A percentile compares a stretch with the other conserved stretches of the same genome.
phyloP scores from a whole-genome alignment of 78 protist genomes.

The Planoprotostelium fungivorum region DNA sequence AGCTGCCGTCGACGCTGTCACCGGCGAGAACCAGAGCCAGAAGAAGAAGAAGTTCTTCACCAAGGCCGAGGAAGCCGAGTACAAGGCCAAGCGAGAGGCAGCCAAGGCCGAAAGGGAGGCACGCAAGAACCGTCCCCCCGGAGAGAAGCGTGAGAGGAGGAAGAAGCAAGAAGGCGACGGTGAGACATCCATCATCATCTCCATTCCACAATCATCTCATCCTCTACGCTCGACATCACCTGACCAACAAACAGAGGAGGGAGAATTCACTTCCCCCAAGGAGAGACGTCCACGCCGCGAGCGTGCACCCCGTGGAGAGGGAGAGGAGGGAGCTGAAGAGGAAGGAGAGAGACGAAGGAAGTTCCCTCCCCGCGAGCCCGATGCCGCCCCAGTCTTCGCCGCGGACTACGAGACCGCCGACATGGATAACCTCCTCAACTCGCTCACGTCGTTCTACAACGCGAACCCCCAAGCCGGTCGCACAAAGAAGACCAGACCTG shows the following conservation, averaged over 20 bases:
- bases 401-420: background rate
- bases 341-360: background rate
- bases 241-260: background rate
- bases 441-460: background rate
- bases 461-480: background rate
- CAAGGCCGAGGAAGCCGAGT: background rate
- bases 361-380: background rate
- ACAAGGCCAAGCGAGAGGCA: background rate
- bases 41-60: conserved; percentile 1
- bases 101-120: background rate
- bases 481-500: background rate
- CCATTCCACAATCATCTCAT: too few relatives aligned
- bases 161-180: background rate
- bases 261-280: background rate
- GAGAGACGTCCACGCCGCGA: background rate
- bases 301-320: background rate
- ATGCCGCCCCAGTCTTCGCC: background rate
- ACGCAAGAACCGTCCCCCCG: background rate
- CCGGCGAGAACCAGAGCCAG: too few relatives aligned
- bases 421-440: background rate
- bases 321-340: background rate
- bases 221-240: background rate
- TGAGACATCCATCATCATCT: too few relatives aligned
- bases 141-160: background rate
- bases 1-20: too few relatives aligned